A percentile compares a stretch with the other conserved stretches of the same genome.
Conservation (phyloP, 768 basidiomycete species). For the Wakefieldia striispora region DNA sequence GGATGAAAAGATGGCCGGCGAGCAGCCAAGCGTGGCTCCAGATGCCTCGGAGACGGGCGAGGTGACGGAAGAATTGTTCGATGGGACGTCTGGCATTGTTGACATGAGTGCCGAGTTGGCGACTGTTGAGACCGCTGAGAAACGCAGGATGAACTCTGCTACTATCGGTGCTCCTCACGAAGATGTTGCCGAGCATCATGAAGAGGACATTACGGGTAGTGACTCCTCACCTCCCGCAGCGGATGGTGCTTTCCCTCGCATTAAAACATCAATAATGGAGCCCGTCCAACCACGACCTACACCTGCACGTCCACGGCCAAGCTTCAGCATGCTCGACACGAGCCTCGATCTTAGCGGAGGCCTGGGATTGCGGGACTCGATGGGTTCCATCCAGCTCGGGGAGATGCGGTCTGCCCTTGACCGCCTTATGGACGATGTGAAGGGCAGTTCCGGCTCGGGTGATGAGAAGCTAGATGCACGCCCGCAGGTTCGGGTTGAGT, state of each 20-base stretch:
- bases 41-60: constrained; percentile 7
- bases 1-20: neutral
- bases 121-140: constrained; percentile 48
- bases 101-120: constrained; percentile 49
- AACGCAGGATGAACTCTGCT: constrained; percentile 29
- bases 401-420: constrained; percentile 76
- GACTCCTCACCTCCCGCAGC: neutral
- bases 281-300: constrained; percentile 10
- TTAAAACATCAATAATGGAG: neutral
- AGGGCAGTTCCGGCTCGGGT: constrained; percentile 26
- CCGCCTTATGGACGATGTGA: constrained; percentile 68
- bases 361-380: constrained; percentile 35
- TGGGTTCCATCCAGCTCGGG: constrained; percentile 55
- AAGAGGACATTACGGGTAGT: neutral
- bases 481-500: constrained; percentile 24
- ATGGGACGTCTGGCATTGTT: constrained; percentile 35
- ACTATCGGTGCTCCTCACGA: neutral
- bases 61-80: constrained; percentile 36
- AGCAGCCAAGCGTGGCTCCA: neutral
- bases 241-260: neutral
- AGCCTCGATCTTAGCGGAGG: constrained; percentile 26
- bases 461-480: constrained; percentile 17
- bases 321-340: constrained; percentile 18
- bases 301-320: constrained; percentile 9
- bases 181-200: neutral